These are phyloP conservation scores for Penicillium ochrochloron DNA, from an alignment of 495 filamentous ascomycete species.

Conservation along the genomic window DNA sequence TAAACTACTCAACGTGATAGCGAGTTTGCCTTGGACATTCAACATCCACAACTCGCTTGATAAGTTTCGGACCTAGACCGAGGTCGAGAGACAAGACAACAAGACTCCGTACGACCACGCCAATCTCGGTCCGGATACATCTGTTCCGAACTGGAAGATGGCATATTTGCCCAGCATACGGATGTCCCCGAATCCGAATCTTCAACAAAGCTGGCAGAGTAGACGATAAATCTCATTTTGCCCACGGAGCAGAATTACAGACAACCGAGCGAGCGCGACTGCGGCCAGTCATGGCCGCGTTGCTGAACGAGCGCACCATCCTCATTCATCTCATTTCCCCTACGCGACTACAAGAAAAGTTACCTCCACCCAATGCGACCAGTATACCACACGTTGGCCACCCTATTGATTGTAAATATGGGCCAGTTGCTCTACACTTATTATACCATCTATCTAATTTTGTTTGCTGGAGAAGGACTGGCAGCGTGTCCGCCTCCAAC, in stretches of 20 bases:
- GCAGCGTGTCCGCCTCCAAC: not conserved
- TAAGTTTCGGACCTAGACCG: constrained; percentile 16
- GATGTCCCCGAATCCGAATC: constrained; percentile 26
- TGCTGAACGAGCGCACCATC: constrained; percentile 2
- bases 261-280: not conserved
- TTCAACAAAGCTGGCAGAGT: constrained; percentile 40
- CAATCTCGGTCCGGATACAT: constrained; percentile 8
- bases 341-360: constrained; percentile 31
- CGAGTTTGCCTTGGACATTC: constrained; percentile 37
- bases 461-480: not conserved
- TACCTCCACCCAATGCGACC: constrained; percentile 30
- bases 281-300: not conserved
- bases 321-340: constrained; percentile 23
- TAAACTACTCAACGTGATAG: constrained; percentile 30
- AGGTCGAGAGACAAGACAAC: constrained; percentile 10
- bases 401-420: constrained; percentile 6
- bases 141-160: constrained; percentile 4
- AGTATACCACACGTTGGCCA: constrained; percentile 8
- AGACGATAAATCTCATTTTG: constrained; percentile 24
- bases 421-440: not conserved
- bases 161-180: constrained; percentile 20
- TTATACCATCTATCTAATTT: not conserved
- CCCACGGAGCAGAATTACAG: not conserved
- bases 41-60: constrained; percentile 41
- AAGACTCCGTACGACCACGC: not conserved